Base-by-base conservation (phyloP, 345 rosid species). In the Odontarrhena argentea region DNA sequence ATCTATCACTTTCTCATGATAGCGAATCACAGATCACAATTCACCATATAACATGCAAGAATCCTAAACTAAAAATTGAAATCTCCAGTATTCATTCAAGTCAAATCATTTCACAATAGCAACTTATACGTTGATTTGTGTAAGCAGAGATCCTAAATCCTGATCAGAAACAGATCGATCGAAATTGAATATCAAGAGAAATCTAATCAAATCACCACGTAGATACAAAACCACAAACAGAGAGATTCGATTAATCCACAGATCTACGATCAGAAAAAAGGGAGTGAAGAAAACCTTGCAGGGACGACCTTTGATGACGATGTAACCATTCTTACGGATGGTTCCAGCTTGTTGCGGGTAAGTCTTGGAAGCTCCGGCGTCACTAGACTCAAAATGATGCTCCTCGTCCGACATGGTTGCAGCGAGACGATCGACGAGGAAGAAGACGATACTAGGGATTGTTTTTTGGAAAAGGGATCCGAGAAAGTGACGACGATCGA, bases 351-450 rank as follows among this genome's bases (percentile, higher is more conserved):
- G 92, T 73, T 82, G 85, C 6, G 87, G 92, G 30, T 56, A 84
- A 2, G 89, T 86, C 64, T 84, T 86, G 32, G 92, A 86, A 6
- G 92, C 88, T 60, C 87, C 92, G 47, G 89, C 89, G 56, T 84
- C 89, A 5, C 85, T 86, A 0, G 89, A 84, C 40, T 86, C 89
- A 28, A 86, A 84, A 49, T 82, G 84, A 53, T 81, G 92, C 62
- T 86, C 89, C 53, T 86, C 86, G 77, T 86, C 89, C 18, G 89
- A 84, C 89, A 84, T 84, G 53, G 54, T 50, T 35, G 64, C 42
- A 15, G 55, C 9, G 42, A 56, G 9, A 50, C 2, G 18, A 32
- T 32, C 36, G 35, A 56, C 12, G 45, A 22, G 4, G 22, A 55
- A 70, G 48, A 15, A 69, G 67, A 18, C 12, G 25, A 40, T 18